Evolutionary conservation across 805 yeast species (phyloP), one percentile per base, ranked within the genome.

Genomic region (Yamadazyma endophytica): DNA sequence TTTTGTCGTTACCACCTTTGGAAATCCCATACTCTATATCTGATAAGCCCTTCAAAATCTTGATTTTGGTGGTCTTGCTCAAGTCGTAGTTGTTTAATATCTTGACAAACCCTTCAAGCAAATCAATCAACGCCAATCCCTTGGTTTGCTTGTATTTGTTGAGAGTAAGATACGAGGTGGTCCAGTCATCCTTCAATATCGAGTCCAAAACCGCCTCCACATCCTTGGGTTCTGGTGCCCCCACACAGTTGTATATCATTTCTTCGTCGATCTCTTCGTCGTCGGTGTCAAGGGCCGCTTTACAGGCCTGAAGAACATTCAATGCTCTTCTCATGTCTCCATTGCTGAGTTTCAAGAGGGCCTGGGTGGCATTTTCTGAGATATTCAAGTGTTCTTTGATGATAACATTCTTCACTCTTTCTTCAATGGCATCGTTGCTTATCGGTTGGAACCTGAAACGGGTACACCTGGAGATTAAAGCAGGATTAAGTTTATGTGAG

Each of bases 261-360:
- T 77, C 79, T 18, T 72, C 74, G 17, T 81, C 73, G 24, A 92
- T 82, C 26, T 47, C 58, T 6, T 52, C 68, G 15, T 58, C 61
- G 11, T 34, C 40, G 12, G 31, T 27, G 17, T 46, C 54, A 18
- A 54, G 39, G 2, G 95, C 84, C 0, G 96, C 89, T 40, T 82
- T 75, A 56, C 97, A 86, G 0, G 97, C 95, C 58, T 92, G 99
- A 36, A 92, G 59, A 4, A 92, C 96, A 50, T 92, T 92, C 46
- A 92, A 68, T 1, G 95, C 95, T 30, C 85, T 76, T 63, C 99
- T 77, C 98, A 92, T 92, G 57, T 92, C 99, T 31, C 99, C 99
- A 36, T 79, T 75, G n/a, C 92, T 73, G 33, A 92, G 68, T 32
- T 63, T 67, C 35, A 92, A 64, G 28, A 92, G 61, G 2, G 96